Evolutionary conservation across 257 asterid genomes (phyloP), one percentile per base, ranked within the genome.

Genomic region (Dorcoceras hygrometricum): DNA sequence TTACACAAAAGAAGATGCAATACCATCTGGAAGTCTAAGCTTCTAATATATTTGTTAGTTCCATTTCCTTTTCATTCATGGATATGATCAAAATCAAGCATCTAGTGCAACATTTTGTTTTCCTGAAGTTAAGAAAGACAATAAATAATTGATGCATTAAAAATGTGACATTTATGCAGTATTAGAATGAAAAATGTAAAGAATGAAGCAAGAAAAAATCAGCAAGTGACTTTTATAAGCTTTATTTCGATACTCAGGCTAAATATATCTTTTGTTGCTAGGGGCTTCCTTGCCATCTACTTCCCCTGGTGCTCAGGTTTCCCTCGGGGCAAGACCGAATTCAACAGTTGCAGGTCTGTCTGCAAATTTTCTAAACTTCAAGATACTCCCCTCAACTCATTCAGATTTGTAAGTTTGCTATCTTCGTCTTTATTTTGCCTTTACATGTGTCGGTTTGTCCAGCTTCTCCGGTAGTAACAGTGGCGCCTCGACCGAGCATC

Each of bases 291-390:
- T 51, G 66, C 73, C 81, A 55, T 79, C 87, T 28, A 57, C n/a
- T 28, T 48, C 91, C 18, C 87, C 88, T 59, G 58, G 86, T 8
- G n/a, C 81, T 73, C 85, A 78, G 68, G 87, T 81, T 68, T 74
- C 88, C 50, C 66, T 76, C 0, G 90, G 77, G 57, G 29, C 79
- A 61, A 83, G 51, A 67, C 76, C 67, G n/a, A 80, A 83, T 63
- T 67, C 90, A 28, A 71, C 78, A n/a, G 76, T 60, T 74, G 79
- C 83, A 55, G 89, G 92, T 87, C 71, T 14, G 92, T 87, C 71
- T 14, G 74, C 31, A 5, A 24, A 0, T 60, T 63, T 26, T 22
- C 39, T 65, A 59, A 66, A 1, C 54, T 66, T 23, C 66, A 32
- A 20, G 25, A 8, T 51, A 66, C 25, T 28, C 10, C 46, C 59